Base-by-base conservation (phyloP, 306 rosid genomes). In the Sechiopsis laciniata region DNA sequence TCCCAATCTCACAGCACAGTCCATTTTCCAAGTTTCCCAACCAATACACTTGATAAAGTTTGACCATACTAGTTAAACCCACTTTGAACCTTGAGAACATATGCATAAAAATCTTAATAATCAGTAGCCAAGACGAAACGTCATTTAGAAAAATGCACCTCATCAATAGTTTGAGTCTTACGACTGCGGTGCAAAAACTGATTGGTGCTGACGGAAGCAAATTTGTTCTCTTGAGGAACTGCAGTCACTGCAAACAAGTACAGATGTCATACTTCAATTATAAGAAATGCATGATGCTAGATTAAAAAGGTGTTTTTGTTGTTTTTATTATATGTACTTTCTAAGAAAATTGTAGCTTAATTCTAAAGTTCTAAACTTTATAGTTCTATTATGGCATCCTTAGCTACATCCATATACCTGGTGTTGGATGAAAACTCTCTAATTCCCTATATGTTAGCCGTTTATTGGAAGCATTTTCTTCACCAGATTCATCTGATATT, bases 401-500 rank as follows among this genome's bases (percentile, higher is more conserved):
- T 3, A 73, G 78, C 68, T 24, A 64, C 40, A 29, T 17, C 37
- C 32, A 76, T 78, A 84, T 77, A 87, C 99, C 88, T 35, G 64
- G 67, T 20, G 87, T 71, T 22, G 87, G 86, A 40, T 55, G 90
- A 79, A 55, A 82, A 76, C 73, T 84, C 67, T 80, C 96, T 83
- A 91, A 83, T 68, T 82, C 85, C 85, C 84, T 88, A 71, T 77
- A 81, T 68, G 81, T 87, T 91, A 67, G 82, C 77, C 78, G 83
- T 66, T 62, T 79, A 61, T 77, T 89, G 3, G 83, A 79, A 71
- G 84, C 92, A 86, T 91, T 90, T 79, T 95, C 99, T 65, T 95
- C 99, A 40, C 96, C 98, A 16, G 96, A 92, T 70, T 84, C 98
- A 32, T 95, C 97, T 72, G 99, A 91, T 82, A 95, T 72, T 65